Evolutionary conservation across 2,329 filamentous ascomycete genomes (phyloP), one percentile per base, ranked within the genome.

Genomic region (Pseudopyrenochaeta lycopersici): DNA sequence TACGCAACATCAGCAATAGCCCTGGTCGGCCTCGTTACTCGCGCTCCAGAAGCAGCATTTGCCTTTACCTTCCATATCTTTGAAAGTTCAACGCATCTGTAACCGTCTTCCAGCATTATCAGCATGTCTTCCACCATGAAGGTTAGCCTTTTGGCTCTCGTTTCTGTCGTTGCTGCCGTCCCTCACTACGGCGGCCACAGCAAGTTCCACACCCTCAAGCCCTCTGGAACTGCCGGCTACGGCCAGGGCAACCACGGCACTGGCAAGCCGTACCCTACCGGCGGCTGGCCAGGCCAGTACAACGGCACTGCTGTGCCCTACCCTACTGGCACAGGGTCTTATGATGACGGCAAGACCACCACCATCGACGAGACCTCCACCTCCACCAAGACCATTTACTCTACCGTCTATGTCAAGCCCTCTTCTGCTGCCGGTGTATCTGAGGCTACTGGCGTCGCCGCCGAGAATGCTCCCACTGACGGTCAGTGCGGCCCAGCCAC

Each of bases 61-160:
- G 52, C 56, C 56, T 49, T 56, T 60, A 52, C 49, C 58, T 58
- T 63, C 51, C 56, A 60, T 58, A 56, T 30, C 46, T 45, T 15
- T 41, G 23, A 32, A 45, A 30, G 48, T 56, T 32, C 49, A 7
- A 48, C 49, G 31, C 41, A 50, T 49, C 53, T 58, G 47, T 54
- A 62, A 41, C 49, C 45, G 49, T 55, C 65, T 56, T 52, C 46
- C 23, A 49, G 52, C 56, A 66, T 68, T 21, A 56, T 67, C 70
- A 66, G 64, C 36, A 74, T 74, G 70, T 70, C 71, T 56, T 56
- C 69, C 58, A 65, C 65, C 52, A 71, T 71, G 57, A 72, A 76
- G 61, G 63, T 81, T 60, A 74, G 72, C 57, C 68, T 80, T 54
- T 65, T 81, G 74, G 76, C 78, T 45, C 70, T 81, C 54, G 71